Evolutionary conservation across 176 grass and related monocot genomes (phyloP).

Genomic region (Hsuehochloa calcarea): DNA sequence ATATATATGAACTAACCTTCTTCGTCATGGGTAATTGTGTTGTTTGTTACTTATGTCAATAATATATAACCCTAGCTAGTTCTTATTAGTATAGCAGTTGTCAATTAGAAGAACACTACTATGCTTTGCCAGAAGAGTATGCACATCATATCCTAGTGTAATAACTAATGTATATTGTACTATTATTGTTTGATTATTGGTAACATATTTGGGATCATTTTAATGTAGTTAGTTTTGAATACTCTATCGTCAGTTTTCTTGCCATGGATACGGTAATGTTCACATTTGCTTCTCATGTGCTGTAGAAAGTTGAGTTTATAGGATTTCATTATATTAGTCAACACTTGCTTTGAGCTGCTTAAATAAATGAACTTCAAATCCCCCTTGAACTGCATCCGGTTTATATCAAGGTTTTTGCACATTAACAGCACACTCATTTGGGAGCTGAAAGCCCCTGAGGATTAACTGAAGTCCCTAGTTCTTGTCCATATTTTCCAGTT

Average conservation of each 20-base stretch:
- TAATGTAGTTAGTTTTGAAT: not conserved
- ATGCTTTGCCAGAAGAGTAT: not conserved
- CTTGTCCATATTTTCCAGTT: no score
- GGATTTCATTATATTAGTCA: not conserved
- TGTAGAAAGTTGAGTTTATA: not conserved
- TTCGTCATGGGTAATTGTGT: not conserved
- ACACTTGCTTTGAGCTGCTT: not conserved
- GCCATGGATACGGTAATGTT: not conserved
- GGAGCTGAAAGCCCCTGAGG: not conserved
- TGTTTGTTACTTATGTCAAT: not conserved
- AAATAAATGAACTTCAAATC: not conserved
- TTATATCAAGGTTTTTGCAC: not conserved
- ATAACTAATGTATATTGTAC: not conserved
- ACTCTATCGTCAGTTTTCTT: not conserved
- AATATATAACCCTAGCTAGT: not conserved
- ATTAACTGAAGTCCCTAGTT: no score
- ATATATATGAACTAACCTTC: not conserved
- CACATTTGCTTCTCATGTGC: not conserved
- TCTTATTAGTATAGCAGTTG: not conserved
- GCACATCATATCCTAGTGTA: not conserved
- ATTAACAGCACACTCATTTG: not conserved
- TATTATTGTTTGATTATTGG: not conserved
- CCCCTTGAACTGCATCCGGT: not conserved
- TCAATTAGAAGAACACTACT: not conserved
- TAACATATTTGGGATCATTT: not conserved